phyloP scores from a whole-genome alignment of 2,329 filamentous ascomycete genomes.

The Colletotrichum simmondsii region DNA sequence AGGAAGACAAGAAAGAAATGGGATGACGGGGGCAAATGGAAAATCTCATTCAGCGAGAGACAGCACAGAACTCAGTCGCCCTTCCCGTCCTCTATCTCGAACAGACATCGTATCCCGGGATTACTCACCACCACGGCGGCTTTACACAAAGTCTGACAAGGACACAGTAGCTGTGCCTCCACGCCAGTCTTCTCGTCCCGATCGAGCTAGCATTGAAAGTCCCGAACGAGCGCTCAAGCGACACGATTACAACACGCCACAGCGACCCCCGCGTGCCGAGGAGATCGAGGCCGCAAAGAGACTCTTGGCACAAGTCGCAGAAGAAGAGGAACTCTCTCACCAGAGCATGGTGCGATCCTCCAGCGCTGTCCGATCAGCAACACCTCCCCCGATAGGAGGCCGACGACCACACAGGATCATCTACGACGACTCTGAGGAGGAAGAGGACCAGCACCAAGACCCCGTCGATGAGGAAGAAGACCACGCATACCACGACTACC shows the following conservation, averaged over 20 bases:
- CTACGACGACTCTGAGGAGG: conserved; percentile 24
- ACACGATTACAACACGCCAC: conserved; percentile 10
- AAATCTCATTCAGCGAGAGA: background rate
- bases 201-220: conserved; percentile 10
- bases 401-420: conserved; percentile 9
- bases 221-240: conserved; percentile 3
- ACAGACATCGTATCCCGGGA: background rate
- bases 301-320: conserved; percentile 18
- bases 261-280: conserved; percentile 21
- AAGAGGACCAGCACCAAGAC: background rate
- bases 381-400: conserved; percentile 25
- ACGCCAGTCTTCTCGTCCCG: conserved; percentile 14
- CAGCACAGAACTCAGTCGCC: background rate
- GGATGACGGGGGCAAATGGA: background rate
- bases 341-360: background rate
- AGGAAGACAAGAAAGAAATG: background rate
- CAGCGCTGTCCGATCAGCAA: conserved; percentile 8
- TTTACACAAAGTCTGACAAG: background rate
- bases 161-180: background rate
- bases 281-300: conserved; percentile 25
- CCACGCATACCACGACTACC: background rate
- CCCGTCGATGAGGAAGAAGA: background rate
- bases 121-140: background rate
- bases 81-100: conserved; percentile 14
- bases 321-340: background rate